These are phyloP conservation scores for Arachis stenosperma DNA, from an alignment of 306 rosid genomes.

Conservation along the genomic window DNA sequence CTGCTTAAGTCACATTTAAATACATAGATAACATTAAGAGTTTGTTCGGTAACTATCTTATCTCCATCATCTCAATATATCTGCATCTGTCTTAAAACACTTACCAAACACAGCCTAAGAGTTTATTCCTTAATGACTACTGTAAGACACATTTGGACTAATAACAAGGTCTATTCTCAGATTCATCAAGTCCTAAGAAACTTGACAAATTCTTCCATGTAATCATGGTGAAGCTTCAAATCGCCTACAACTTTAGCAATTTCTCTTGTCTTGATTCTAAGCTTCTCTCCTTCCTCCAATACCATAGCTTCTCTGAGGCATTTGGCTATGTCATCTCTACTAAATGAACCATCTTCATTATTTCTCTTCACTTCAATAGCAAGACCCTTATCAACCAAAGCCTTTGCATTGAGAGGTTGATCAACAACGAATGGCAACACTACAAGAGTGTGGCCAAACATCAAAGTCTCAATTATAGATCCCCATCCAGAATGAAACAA, in stretches of 20 bases:
- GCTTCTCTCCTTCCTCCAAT: constrained; percentile 45
- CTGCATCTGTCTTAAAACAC: too few relatives aligned
- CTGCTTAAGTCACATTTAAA: background rate
- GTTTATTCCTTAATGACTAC: too few relatives aligned
- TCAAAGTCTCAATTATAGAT: constrained; percentile 43
- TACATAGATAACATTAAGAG: background rate
- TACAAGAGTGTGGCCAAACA: background rate
- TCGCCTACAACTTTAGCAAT: constrained; percentile 30
- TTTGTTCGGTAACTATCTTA: too few relatives aligned
- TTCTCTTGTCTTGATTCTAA: constrained; percentile 40
- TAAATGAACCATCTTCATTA: constrained; percentile 42
- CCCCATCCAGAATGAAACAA: constrained; percentile 57
- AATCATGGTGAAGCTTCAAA: constrained; percentile 39
- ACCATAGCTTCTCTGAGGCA: constrained; percentile 41
- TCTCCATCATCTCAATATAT: too few relatives aligned
- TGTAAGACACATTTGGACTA: background rate
- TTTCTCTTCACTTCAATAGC: background rate
- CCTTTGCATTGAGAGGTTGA: background rate
- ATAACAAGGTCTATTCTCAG: background rate
- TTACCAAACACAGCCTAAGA: too few relatives aligned
- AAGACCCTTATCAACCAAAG: background rate
- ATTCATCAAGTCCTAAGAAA: constrained; percentile 30
- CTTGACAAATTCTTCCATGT: constrained; percentile 29
- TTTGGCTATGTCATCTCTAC: constrained; percentile 41
- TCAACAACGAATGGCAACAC: background rate